phyloP scores from a whole-genome alignment of 2,329 filamentous ascomycete genomes.

The Periglandula ipomoeae region DNA sequence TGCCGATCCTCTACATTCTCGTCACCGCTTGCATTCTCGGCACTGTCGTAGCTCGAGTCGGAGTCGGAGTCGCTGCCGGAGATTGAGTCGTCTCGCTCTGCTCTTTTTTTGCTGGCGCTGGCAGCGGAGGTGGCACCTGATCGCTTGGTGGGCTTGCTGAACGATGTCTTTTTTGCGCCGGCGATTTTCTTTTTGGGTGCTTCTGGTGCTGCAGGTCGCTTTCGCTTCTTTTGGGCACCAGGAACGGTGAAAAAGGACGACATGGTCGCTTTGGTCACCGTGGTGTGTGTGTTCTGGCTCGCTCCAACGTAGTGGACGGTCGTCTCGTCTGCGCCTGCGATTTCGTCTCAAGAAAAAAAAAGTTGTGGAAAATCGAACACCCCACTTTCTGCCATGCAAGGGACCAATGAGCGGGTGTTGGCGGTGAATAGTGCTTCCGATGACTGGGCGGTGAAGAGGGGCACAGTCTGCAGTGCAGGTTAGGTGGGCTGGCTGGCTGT shows the following conservation, averaged over 20 bases:
- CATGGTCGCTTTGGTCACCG: slow-evolving; percentile 42
- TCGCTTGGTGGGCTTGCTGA: slow-evolving; percentile 24
- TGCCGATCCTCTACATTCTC: slow-evolving; percentile 32
- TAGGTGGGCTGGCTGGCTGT: background rate
- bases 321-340: background rate
- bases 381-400: slow-evolving; percentile 3
- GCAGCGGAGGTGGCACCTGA: slow-evolving; percentile 19
- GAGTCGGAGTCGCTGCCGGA: slow-evolving; percentile 74
- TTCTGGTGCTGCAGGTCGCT: slow-evolving; percentile 51
- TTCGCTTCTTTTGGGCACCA: slow-evolving; percentile 82
- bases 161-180: slow-evolving; percentile 28
- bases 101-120: slow-evolving; percentile 35
- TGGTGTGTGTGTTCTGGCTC: background rate
- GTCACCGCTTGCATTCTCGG: slow-evolving; percentile 36
- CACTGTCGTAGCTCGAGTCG: slow-evolving; percentile 36
- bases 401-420: slow-evolving; percentile 16
- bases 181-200: slow-evolving; percentile 51
- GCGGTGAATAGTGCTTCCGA: slow-evolving; percentile 24
- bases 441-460: slow-evolving; percentile 21
- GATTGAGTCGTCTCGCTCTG: slow-evolving; percentile 63
- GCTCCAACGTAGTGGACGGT: background rate
- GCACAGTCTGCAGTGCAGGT: slow-evolving; percentile 17
- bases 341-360: slow-evolving; percentile 26
- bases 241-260: slow-evolving; percentile 94
- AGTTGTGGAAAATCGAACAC: slow-evolving; percentile 22